Evolutionary conservation across 805 yeast genomes (phyloP), one percentile per base, ranked within the genome.

Genomic region (Metschnikowia lachancei): DNA sequence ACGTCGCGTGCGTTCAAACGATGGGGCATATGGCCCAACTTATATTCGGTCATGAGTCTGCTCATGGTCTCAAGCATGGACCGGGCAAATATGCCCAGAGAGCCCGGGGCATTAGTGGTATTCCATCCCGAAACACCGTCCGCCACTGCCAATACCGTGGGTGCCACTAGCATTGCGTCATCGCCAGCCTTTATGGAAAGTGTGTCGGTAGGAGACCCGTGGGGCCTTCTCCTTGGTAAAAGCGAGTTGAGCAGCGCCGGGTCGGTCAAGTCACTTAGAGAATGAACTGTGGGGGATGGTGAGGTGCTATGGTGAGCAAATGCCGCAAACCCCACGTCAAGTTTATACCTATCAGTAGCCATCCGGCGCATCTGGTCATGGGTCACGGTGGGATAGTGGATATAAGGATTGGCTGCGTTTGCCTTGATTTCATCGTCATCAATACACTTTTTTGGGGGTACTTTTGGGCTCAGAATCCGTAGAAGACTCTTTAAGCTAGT

Each of bases 81-180:
- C 41, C 82, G 64, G 1, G 81, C 72, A 78, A 81, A 78, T 16
- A 76, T 64, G 1, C 82, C 81, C 18, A 78, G 70, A 24, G 73
- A 65, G 11, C 76, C 65, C 45, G 74, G 72, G 18, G 47, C 54
- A 2, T 63, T 65, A 33, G 64, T 68, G 16, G 72, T 68, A 54
- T 74, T 78, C 82, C 82, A 78, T 1, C 81, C 80, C 17, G 79
- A 73, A 7, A 78, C 80, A 1, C 83, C 83, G 55, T 78, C 83
- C 3, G 83, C 82, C 3, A 78, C 70, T 2, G 78, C 82, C 44
- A 78, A 55, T 36, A 77, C 69, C 4, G 77, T 69, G 0, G 81
- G 80, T 3, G 79, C 73, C 1, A 76, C 75, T 35, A 78, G 62
- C 80, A 78, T 75, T 8, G 83, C 81, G 55, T 78, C 83, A 51